Evolutionary conservation across 208 protist species (phyloP).

Genomic region (Trypanosoma scelopori): DNA sequence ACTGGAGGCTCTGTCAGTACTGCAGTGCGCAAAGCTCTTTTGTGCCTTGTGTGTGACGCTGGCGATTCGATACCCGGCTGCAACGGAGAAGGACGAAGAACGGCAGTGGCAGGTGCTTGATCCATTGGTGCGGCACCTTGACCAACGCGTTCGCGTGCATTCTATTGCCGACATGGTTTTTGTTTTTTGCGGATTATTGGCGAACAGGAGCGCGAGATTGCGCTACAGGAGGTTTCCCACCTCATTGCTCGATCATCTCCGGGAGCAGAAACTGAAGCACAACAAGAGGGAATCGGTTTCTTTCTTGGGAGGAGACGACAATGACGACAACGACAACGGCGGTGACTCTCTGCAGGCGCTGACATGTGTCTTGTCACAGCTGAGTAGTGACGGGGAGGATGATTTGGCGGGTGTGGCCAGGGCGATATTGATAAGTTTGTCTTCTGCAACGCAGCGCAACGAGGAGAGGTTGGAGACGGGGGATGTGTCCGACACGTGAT

Average conservation of each 20-base stretch:
- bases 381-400: constrained; percentile 13
- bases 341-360: constrained; percentile 1
- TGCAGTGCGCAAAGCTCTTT: constrained; percentile 17
- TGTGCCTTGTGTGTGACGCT: constrained; percentile 22
- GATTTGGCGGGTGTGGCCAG: constrained; percentile 18
- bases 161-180: constrained; percentile 8
- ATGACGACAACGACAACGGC: too few species aligned
- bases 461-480: background rate
- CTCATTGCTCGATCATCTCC: constrained; percentile 19
- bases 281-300: background rate
- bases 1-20: constrained; percentile 14
- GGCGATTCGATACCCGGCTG: background rate
- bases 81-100: background rate
- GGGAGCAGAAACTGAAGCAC: constrained; percentile 9
- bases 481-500: too few species aligned
- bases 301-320: background rate
- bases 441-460: background rate
- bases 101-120: constrained; percentile 15
- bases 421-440: constrained; percentile 2
- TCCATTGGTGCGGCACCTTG: constrained; percentile 22
- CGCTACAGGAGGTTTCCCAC: constrained; percentile 28
- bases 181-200: constrained; percentile 12
- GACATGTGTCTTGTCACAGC: constrained; percentile 9
- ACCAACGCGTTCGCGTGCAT: constrained; percentile 26
- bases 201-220: constrained; percentile 11